These are phyloP conservation scores for Isabelozyma pseudorhagii DNA, from an alignment of 805 yeast species.

Conservation along the genomic window DNA sequence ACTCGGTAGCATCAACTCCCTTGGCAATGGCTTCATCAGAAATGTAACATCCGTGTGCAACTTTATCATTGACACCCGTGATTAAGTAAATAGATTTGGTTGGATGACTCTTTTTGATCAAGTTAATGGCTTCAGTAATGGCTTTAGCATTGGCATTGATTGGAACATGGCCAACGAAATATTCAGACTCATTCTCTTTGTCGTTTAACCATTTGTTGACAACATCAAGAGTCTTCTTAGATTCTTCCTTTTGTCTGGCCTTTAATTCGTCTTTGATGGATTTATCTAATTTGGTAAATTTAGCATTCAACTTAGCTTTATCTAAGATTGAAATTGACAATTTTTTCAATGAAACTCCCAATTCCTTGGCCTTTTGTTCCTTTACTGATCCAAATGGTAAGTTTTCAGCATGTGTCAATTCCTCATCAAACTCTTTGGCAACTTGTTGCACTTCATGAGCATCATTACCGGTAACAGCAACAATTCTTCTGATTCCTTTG, in stretches of 20 bases:
- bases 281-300: constrained; percentile 79
- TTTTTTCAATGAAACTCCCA: constrained; percentile 81
- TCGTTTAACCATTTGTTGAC: constrained; percentile 65
- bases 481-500: constrained; percentile 97
- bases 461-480: constrained; percentile 90
- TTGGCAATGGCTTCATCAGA: constrained; percentile 65
- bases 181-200: constrained; percentile 50
- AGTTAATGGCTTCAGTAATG: constrained; percentile 85
- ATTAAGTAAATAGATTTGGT: constrained; percentile 76
- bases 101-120: constrained; percentile 72
- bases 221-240: constrained; percentile 74
- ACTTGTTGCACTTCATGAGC: constrained; percentile 88
- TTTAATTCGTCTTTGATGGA: constrained; percentile 84
- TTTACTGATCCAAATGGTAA: constrained; percentile 72
- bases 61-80: constrained; percentile 69
- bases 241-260: constrained; percentile 82
- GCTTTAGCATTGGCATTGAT: constrained; percentile 89
- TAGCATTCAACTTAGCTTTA: constrained; percentile 71
- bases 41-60: constrained; percentile 94
- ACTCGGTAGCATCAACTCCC: constrained; percentile 72
- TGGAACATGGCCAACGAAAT: constrained; percentile 63
- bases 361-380: constrained; percentile 78
- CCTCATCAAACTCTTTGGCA: constrained; percentile 67
- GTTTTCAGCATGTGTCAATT: constrained; percentile 56
- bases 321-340: constrained; percentile 76